These are phyloP conservation scores for Casaregolazyma suthepensis DNA, from an alignment of 1,139 yeast species.

Conservation along the genomic window DNA sequence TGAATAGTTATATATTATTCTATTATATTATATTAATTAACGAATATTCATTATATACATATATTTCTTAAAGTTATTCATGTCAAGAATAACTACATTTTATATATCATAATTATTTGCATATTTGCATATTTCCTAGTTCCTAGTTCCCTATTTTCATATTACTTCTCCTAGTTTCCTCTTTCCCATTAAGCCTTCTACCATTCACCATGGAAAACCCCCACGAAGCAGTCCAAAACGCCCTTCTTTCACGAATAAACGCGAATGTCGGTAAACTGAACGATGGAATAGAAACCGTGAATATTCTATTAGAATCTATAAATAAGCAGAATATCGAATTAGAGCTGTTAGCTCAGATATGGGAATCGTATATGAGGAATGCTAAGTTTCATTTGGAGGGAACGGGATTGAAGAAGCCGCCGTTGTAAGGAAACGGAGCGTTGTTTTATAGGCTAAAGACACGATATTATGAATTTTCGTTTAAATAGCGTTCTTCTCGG, in stretches of 20 bases:
- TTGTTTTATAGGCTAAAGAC: no score
- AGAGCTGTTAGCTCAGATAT: slow-evolving; percentile 70
- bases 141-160: background rate
- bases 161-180: background rate
- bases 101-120: no score
- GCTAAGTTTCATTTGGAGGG: slow-evolving; percentile 68
- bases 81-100: no score
- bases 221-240: slow-evolving; percentile 79
- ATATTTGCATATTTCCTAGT: no score
- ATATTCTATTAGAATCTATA: slow-evolving; percentile 54
- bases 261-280: slow-evolving; percentile 69
- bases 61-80: no score
- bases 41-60: background rate
- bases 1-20: background rate
- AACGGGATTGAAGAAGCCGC: slow-evolving; percentile 35
- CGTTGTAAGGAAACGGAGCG: background rate
- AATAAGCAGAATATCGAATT: slow-evolving; percentile 63
- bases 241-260: slow-evolving; percentile 68
- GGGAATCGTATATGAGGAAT: slow-evolving; percentile 72
- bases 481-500: no score
- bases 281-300: slow-evolving; percentile 62
- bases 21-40: background rate
- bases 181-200: no score
- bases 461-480: no score
- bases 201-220: slow-evolving; percentile 64